Evolutionary conservation across 805 yeast genomes (phyloP), one percentile per base, ranked within the genome.

Genomic region (Metschnikowia dekortorum): DNA sequence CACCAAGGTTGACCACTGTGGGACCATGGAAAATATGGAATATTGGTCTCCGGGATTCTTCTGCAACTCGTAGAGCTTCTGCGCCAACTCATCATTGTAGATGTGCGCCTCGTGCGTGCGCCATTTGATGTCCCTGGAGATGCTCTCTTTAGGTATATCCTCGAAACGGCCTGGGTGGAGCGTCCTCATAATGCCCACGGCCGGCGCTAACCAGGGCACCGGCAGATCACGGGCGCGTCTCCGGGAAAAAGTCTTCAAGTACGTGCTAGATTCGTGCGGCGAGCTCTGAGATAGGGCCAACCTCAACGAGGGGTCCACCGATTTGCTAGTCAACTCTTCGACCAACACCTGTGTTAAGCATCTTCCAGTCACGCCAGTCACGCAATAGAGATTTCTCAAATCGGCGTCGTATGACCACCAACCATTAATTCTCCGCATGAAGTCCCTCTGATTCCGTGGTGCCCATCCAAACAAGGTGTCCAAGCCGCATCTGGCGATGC

Each of bases 1-100:
- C 50, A 83, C 73, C 0, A 87, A 81, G 44, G 84, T 86, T 48
- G 83, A 82, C 91, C 22, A 18, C 22, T 4, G 22, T 4, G 16
- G 16, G 16, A 16, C 16, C 16, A 16, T 16, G 16, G 22, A 18
- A 4, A 18, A 18, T 4, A 18, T 3, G 22, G 22, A 18, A 18
- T 18, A 18, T 18, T 18, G 4, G 22, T 18, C 22, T 18, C 22
- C 22, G 22, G 22, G 22, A 18, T 18, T 18, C 22, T 18, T 2
- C 22, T 18, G 22, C 22, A 71, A 65, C 44, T 71, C 68, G 67
- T 76, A 72, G 39, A 87, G 70, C 39, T 76, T 69, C 61, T 77
- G 78, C 0, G 95, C 87, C 41, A 89, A 74, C 53, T 88, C 89
- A 46, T 88, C 85, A 56, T 88, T 88, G 53, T 75, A 71, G 26